Evolutionary conservation across 2,329 filamentous ascomycete species (phyloP).

Genomic region (Monilinia fructicola): DNA sequence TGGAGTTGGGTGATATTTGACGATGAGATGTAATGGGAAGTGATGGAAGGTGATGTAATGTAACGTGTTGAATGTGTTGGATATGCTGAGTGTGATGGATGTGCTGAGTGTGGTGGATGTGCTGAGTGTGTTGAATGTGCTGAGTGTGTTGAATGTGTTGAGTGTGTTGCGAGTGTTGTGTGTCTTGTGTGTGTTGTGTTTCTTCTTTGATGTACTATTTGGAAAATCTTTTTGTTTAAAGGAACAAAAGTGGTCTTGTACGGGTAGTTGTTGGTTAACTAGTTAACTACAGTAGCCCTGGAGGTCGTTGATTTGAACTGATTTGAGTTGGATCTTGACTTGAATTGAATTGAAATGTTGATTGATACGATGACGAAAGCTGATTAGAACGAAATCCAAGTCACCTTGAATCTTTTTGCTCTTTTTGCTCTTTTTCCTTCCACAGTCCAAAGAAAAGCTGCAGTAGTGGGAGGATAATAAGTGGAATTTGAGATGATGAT

Average conservation of each 20-base stretch:
- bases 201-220: not conserved
- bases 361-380: conserved; percentile 10
- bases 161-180: not conserved
- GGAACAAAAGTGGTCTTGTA: not conserved
- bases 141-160: too few species aligned
- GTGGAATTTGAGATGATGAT: conserved; percentile 5
- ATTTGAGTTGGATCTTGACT: not conserved
- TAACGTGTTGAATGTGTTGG: too few species aligned
- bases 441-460: not conserved
- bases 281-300: too few species aligned
- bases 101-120: not conserved
- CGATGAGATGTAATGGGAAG: not conserved
- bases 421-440: conserved; percentile 2
- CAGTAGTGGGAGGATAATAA: conserved; percentile 3
- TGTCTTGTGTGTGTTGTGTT: not conserved
- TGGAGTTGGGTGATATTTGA: not conserved
- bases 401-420: not conserved
- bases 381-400: not conserved
- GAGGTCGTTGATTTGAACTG: too few species aligned
- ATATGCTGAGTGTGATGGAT: too few species aligned
- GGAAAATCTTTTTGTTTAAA: conserved; percentile 4
- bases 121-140: not conserved
- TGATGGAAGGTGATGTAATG: not conserved
- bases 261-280: too few species aligned
- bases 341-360: conserved; percentile 3